Evolutionary conservation across 2,329 filamentous ascomycete species (phyloP).

Genomic region (Aspergillus sp.): DNA sequence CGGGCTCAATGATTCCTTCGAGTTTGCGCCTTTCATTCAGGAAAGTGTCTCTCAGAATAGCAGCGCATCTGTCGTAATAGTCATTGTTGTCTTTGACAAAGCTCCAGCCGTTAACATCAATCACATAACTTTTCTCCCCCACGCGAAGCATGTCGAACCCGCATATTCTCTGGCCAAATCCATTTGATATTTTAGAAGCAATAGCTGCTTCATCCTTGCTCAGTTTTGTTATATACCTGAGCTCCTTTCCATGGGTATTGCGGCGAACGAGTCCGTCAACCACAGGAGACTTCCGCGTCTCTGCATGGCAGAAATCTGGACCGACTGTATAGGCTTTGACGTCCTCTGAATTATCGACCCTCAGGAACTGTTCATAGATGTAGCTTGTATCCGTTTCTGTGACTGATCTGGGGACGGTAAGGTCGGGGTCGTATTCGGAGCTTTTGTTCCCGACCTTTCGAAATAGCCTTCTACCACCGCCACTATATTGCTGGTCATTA

Average conservation of each 20-base stretch:
- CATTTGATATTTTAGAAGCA: conserved; percentile 83
- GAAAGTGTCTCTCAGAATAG: conserved; percentile 85
- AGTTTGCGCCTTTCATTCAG: conserved; percentile 67
- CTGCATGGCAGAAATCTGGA: conserved; percentile 88
- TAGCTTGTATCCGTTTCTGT: conserved; percentile 81
- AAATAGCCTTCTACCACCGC: conserved; percentile 88
- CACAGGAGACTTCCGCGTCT: conserved; percentile 95
- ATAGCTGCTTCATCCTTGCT: conserved; percentile 78
- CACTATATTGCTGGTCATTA: conserved; percentile 69
- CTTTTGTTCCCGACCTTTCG: conserved; percentile 99
- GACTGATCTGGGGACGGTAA: conserved; percentile 76
- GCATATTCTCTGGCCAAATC: conserved; percentile 93
- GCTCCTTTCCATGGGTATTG: conserved; percentile 95
- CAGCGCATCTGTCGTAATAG: conserved; percentile 90
- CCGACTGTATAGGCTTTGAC: conserved; percentile 99
- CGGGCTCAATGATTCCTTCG: conserved; percentile 36
- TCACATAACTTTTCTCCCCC: conserved; percentile 89
- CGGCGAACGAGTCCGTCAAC: conserved; percentile 94
- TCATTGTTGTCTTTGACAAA: conserved; percentile 99
- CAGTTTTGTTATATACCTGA: conserved; percentile 89
- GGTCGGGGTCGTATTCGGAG: conserved; percentile 82
- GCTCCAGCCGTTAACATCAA: conserved; percentile 99
- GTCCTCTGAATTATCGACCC: conserved; percentile 95
- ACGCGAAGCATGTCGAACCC: conserved; percentile 92
- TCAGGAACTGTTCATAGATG: conserved; percentile 95